A percentile compares a stretch with the other conserved stretches of the same genome.
Evolutionary conservation across 805 yeast genomes (phyloP).

Genomic region (Starmerella vitae): DNA sequence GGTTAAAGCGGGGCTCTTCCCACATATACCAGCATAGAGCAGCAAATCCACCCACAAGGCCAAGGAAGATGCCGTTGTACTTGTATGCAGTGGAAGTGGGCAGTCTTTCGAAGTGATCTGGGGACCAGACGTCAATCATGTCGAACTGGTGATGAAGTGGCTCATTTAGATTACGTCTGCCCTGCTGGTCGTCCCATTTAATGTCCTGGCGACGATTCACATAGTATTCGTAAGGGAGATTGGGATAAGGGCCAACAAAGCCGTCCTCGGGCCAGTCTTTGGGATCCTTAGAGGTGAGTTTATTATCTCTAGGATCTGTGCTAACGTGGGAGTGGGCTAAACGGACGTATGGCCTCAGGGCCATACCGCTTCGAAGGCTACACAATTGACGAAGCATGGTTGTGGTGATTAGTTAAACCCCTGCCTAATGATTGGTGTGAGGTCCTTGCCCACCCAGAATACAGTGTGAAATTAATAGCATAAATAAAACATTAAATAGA

Average conservation of each 20-base stretch:
- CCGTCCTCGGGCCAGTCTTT: slow-evolving; percentile 21
- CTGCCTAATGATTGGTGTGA: too few relatives aligned
- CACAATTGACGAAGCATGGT: slow-evolving; percentile 9
- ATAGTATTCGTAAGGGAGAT: slow-evolving; percentile 43
- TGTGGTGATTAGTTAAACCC: too few relatives aligned
- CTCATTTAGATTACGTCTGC: slow-evolving; percentile 64
- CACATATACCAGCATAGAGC: slow-evolving; percentile 31
- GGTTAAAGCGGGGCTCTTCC: slow-evolving; percentile 54
- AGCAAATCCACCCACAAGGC: slow-evolving; percentile 26
- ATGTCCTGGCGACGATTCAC: slow-evolving; percentile 58
- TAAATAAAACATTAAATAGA: too few relatives aligned
- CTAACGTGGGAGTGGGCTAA: slow-evolving; percentile 7
- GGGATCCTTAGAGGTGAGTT: slow-evolving; percentile 11
- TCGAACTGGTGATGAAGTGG: slow-evolving; percentile 63
- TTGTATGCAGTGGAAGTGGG: slow-evolving; percentile 47
- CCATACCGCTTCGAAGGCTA: background rate
- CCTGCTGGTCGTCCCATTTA: slow-evolving; percentile 67
- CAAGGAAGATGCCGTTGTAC: slow-evolving; percentile 45
- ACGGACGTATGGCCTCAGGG: slow-evolving; percentile 2
- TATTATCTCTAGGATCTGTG: slow-evolving; percentile 6
- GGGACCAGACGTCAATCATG: slow-evolving; percentile 71
- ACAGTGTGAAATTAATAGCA: too few relatives aligned
- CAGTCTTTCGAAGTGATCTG: slow-evolving; percentile 54
- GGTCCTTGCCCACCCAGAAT: too few relatives aligned
- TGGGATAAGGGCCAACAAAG: slow-evolving; percentile 36